Base-by-base conservation (phyloP, 768 basidiomycete species). In the Suillus americanus region DNA sequence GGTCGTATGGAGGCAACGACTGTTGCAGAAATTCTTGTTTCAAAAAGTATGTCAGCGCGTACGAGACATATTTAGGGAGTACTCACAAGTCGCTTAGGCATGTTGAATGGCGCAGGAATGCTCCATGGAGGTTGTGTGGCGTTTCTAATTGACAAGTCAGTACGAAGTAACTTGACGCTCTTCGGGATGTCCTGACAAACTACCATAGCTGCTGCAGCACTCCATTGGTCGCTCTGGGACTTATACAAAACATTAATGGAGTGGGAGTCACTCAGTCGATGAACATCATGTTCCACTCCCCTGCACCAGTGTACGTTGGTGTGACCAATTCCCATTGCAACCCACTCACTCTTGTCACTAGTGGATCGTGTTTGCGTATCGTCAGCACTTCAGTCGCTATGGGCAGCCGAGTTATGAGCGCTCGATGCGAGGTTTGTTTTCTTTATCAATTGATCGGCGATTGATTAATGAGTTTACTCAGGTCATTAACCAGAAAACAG, bases 91-190 rank as follows among this genome's bases (percentile, higher is more conserved):
- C 8, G 25, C 53, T 43, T 66, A 89, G 89, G 83, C 63, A 90
- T 90, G 88, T 78, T 91, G 38, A 92, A 91, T 68, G 89, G 89
- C 14, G 88, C 88, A 30, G 87, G 87, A 2, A 89, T 89, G 85
- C 79, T 91, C 18, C 90, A 91, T 67, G 90, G 90, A n/a, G 89
- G 87, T 45, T 89, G 88, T 62, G 73, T 91, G 40, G 86, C 89
- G 53, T 90, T 90, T 75, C 78, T 91, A 62, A 85, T 91, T 51
- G 90, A 91, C 75, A 90, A 89, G 88, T 88, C 65, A 59, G 82
- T 75, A 38, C 50, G n/a, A 25, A 18, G 18, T 35, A 7, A 4
- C 28, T 13, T 63, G 30, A 23, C 1, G 9, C n/a, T 65, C 10
- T 13, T 40, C 9, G 28, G 5, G 23, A 61, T 63, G 40, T 30